Evolutionary conservation across 768 basidiomycete species (phyloP).

Genomic region (Crucibulum laeve): DNA sequence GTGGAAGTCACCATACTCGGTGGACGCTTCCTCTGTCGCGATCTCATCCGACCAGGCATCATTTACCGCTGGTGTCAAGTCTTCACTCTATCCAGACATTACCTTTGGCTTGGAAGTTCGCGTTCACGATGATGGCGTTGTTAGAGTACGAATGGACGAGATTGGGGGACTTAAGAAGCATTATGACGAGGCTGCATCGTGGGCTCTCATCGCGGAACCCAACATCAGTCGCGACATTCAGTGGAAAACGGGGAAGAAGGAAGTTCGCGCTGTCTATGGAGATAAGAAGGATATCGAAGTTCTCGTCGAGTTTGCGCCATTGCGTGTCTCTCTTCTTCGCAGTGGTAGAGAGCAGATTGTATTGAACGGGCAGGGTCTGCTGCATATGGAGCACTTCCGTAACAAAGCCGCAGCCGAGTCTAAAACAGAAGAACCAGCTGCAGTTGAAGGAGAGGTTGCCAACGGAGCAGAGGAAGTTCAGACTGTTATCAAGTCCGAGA

Average conservation of each 20-base stretch:
- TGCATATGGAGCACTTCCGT: constrained; percentile 99
- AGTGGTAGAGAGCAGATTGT: constrained; percentile 82
- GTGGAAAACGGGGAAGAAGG: constrained; percentile 65
- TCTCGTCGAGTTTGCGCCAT: constrained; percentile 67
- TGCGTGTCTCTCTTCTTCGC: constrained; percentile 68
- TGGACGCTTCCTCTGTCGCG: constrained; percentile 54
- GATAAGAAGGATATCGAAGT: constrained; percentile 60
- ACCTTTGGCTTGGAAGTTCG: constrained; percentile 79
- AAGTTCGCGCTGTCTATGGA: constrained; percentile 63
- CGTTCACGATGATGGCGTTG: constrained; percentile 84
- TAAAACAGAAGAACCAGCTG: constrained; percentile 34
- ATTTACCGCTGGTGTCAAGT: constrained; percentile 75
- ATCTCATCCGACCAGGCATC: constrained; percentile 49
- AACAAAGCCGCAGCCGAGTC: constrained; percentile 46
- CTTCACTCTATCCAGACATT: constrained; percentile 79
- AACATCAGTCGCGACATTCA: constrained; percentile 50
- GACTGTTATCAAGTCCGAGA: constrained; percentile 45
- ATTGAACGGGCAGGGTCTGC: constrained; percentile 81
- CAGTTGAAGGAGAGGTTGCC: constrained; percentile 42
- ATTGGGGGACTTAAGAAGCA: constrained; percentile 71
- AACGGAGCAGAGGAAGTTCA: constrained; percentile 44
- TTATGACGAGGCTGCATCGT: constrained; percentile 89
- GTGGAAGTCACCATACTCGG: constrained; percentile 87
- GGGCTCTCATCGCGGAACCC: constrained; percentile 82
- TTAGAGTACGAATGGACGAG: constrained; percentile 92